A percentile compares a stretch with the other conserved stretches of the same genome.
Conservation (phyloP, 495 filamentous ascomycete species). For the Trichoderma erinaceum region DNA sequence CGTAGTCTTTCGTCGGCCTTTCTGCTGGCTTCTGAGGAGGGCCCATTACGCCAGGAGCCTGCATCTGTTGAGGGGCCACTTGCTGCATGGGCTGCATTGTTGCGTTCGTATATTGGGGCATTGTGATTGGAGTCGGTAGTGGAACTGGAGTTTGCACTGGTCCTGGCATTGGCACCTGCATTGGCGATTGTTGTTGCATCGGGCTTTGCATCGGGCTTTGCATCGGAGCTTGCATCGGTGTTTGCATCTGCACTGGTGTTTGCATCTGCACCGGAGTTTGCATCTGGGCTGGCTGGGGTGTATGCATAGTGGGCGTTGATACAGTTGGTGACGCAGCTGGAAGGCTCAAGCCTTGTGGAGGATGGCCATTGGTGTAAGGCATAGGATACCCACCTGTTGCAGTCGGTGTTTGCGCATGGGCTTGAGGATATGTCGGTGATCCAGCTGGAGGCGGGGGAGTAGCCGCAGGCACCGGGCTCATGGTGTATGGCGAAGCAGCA, state of each 20-base stretch:
- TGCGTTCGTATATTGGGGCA: constrained; percentile 33
- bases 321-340: constrained; percentile 8
- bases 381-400: constrained; percentile 12
- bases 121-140: constrained; percentile 23
- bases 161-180: constrained; percentile 6
- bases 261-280: not conserved
- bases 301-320: constrained; percentile 17
- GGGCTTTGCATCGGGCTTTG: constrained; percentile 12
- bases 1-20: constrained; percentile 60
- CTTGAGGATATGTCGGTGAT: constrained; percentile 26
- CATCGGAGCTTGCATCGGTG: not conserved
- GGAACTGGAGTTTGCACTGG: constrained; percentile 17
- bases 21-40: constrained; percentile 71
- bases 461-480: constrained; percentile 36
- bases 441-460: constrained; percentile 26
- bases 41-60: constrained; percentile 56
- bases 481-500: constrained; percentile 43
- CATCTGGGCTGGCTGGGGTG: not conserved
- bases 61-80: constrained; percentile 22
- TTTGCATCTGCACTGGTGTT: constrained; percentile 11
- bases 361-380: constrained; percentile 15
- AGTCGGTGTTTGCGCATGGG: constrained; percentile 22
- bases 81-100: constrained; percentile 28
- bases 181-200: constrained; percentile 18
- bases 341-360: constrained; percentile 10